These are phyloP conservation scores for Mycena chlorophos DNA, from an alignment of 768 basidiomycete genomes.

Conservation along the genomic window DNA sequence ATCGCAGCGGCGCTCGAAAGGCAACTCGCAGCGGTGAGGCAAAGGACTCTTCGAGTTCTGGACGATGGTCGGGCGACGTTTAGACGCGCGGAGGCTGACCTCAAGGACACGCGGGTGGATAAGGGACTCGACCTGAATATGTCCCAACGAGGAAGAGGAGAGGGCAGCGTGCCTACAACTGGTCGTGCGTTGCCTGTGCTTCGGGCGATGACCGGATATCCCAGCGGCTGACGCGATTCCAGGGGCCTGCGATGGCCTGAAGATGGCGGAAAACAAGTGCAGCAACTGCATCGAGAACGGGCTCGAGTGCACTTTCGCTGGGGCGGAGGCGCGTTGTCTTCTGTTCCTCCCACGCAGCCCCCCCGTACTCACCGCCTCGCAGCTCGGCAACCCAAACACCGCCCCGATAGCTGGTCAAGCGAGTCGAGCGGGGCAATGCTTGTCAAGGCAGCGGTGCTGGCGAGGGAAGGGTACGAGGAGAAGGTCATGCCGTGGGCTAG, in stretches of 20 bases:
- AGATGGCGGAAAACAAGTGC: conserved; percentile 37
- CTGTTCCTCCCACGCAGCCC: background rate
- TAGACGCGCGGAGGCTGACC: too few species aligned
- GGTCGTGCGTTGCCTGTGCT: too few species aligned
- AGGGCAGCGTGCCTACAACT: too few species aligned
- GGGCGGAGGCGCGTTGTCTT: conserved; percentile 36
- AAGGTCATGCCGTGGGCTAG: conserved; percentile 1
- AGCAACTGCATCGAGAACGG: conserved; percentile 38
- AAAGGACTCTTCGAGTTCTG: too few species aligned
- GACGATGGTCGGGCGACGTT: too few species aligned
- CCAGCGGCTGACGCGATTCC: too few species aligned
- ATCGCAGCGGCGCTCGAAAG: too few species aligned
- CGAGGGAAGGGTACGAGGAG: conserved; percentile 10
- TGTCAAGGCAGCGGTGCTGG: conserved; percentile 7
- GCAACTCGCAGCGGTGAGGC: too few species aligned
- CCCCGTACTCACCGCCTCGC: background rate
- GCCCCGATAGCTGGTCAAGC: conserved; percentile 5
- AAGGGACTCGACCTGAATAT: too few species aligned
- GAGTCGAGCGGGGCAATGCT: conserved; percentile 6
- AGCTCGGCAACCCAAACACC: background rate
- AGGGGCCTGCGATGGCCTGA: conserved; percentile 48
- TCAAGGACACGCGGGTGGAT: too few species aligned
- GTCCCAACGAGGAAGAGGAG: too few species aligned
- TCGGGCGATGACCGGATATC: too few species aligned
- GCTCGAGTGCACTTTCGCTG: conserved; percentile 42